A percentile compares a stretch with the other conserved stretches of the same genome.
Conservation (phyloP, 2,329 filamentous ascomycete species). For the Xylariales sp. region DNA sequence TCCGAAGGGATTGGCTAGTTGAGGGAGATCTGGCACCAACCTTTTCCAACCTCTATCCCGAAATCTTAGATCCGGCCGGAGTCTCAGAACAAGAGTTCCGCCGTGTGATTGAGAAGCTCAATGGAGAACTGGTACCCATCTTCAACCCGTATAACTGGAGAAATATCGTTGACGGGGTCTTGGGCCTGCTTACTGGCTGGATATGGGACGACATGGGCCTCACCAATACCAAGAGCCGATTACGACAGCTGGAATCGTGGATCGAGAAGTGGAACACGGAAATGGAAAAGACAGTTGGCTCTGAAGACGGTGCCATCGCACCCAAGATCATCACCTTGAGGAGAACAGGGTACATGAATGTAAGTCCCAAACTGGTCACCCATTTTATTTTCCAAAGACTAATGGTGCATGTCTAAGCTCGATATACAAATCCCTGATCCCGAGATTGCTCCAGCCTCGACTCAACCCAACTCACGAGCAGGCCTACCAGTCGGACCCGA, state of each 20-base stretch:
- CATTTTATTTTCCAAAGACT: too few relatives aligned
- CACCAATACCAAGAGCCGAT: constrained; percentile 66
- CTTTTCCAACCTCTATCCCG: constrained; percentile 92
- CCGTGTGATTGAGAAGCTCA: constrained; percentile 74
- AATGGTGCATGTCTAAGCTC: too few relatives aligned
- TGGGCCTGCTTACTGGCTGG: constrained; percentile 86
- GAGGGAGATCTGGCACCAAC: constrained; percentile 86
- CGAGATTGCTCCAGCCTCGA: constrained; percentile 56
- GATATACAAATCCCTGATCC: constrained; percentile 80
- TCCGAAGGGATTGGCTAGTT: constrained; percentile 86
- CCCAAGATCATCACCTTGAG: constrained; percentile 76
- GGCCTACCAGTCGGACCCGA: constrained; percentile 16
- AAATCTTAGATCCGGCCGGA: constrained; percentile 82
- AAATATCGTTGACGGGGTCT: constrained; percentile 72
- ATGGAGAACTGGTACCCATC: constrained; percentile 67
- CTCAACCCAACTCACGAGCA: constrained; percentile 33
- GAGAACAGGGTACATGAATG: constrained; percentile 82
- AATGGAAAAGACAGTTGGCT: constrained; percentile 51
- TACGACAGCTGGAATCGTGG: constrained; percentile 71
- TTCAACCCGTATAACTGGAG: constrained; percentile 74
- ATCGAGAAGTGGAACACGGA: constrained; percentile 82
- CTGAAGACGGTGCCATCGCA: constrained; percentile 45
- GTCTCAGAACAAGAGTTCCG: constrained; percentile 85
- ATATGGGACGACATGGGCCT: constrained; percentile 88
- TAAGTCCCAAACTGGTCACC: too few relatives aligned